These are phyloP conservation scores for Pinus tabuliformis DNA, from an alignment of 75 land plant species.

Conservation along the genomic window DNA sequence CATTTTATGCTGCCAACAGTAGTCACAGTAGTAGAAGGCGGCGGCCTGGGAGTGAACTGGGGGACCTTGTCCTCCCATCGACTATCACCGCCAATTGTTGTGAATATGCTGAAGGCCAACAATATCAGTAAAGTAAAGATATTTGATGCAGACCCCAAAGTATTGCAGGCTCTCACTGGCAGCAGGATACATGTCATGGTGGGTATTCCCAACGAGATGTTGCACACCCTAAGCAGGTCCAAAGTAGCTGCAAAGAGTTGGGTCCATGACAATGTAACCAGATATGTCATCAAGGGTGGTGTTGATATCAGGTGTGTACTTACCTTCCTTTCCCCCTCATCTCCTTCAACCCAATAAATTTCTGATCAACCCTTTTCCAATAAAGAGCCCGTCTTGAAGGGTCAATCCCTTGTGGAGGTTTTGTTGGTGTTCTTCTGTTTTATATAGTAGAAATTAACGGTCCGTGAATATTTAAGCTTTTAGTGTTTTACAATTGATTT, in stretches of 20 bases:
- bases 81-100: constrained; percentile 54
- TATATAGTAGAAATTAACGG: neutral
- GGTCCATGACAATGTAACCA: constrained; percentile 81
- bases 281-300: constrained; percentile 33
- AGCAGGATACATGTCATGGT: constrained; percentile 55
- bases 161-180: constrained; percentile 65
- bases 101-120: constrained; percentile 58
- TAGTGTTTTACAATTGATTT: no score
- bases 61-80: constrained; percentile 56
- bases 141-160: constrained; percentile 69
- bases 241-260: constrained; percentile 58
- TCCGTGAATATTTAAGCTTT: neutral
- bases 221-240: constrained; percentile 43
- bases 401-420: neutral
- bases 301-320: constrained; percentile 10
- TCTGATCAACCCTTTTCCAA: no score
- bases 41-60: constrained; percentile 70
- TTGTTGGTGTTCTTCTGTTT: neutral
- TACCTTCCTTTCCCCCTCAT: neutral
- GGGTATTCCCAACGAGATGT: constrained; percentile 62
- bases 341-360: neutral
- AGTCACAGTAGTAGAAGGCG: neutral
- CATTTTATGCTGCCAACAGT: neutral
- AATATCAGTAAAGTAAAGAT: constrained; percentile 66
- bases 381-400: no score